Conservation (phyloP, 495 filamentous ascomycete genomes). For the Xylaria scruposa region DNA sequence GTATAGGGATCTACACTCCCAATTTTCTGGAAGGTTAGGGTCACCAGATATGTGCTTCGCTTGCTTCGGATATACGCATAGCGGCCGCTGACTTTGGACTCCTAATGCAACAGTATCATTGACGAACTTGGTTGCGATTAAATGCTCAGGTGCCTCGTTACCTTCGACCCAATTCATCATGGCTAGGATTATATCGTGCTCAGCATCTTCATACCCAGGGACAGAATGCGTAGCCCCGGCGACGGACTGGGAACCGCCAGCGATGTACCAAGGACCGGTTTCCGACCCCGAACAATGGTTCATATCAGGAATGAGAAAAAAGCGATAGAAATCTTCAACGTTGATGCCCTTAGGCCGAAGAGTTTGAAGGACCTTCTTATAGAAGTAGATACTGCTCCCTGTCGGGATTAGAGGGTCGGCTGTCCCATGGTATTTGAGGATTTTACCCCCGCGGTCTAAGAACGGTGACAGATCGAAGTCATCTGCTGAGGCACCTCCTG, state of each 20-base stretch:
- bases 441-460: conserved; percentile 56
- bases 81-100: conserved; percentile 49
- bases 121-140: conserved; percentile 52
- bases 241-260: conserved; percentile 41
- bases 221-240: conserved; percentile 37
- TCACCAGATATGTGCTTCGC: conserved; percentile 32
- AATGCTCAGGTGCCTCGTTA: conserved; percentile 44
- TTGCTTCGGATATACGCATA: conserved; percentile 54
- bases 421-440: conserved; percentile 62
- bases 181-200: conserved; percentile 50
- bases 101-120: conserved; percentile 39
- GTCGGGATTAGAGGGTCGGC: conserved; percentile 59
- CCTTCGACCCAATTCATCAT: conserved; percentile 56
- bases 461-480: conserved; percentile 58
- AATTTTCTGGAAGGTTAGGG: conserved; percentile 25
- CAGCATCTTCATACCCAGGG: conserved; percentile 47
- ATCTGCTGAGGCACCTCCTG: conserved; percentile 47
- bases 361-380: conserved; percentile 40
- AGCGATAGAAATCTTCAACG: conserved; percentile 46
- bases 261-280: conserved; percentile 51
- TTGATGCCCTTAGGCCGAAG: conserved; percentile 37
- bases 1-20: conserved; percentile 33
- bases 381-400: conserved; percentile 50
- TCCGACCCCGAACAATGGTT: conserved; percentile 41
- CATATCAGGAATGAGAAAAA: conserved; percentile 57